Conservation (phyloP, 257 asterid genomes). For the Nicotiana sylvestris region DNA sequence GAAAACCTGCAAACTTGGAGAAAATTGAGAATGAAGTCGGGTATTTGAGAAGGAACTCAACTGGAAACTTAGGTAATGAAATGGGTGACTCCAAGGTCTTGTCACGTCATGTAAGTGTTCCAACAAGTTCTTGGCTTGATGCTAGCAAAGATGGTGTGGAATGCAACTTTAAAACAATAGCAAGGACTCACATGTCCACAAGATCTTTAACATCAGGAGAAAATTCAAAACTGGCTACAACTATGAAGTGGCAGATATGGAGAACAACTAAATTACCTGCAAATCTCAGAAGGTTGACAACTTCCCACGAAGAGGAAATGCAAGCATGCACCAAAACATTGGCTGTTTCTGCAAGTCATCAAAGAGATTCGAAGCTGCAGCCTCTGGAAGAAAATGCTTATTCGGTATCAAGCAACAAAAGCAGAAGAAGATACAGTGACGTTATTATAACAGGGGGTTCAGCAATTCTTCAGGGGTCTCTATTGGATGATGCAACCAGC, state of each 20-base stretch:
- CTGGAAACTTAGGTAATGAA: slow-evolving; percentile 4
- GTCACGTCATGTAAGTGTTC: slow-evolving; percentile 25
- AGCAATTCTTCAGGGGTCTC: not conserved
- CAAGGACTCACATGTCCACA: slow-evolving; percentile 3
- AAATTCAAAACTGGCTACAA: slow-evolving; percentile 8
- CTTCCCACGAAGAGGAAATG: not conserved
- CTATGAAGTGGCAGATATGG: not conserved
- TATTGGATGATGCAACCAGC: slow-evolving; percentile 3
- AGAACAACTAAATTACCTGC: slow-evolving; percentile 4
- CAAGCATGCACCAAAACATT: not conserved
- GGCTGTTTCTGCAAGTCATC: not conserved
- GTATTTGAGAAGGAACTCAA: slow-evolving; percentile 21
- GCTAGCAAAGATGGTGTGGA: not conserved
- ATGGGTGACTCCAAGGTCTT: slow-evolving; percentile 3
- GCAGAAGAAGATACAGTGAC: slow-evolving; percentile 12
- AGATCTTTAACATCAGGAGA: not conserved
- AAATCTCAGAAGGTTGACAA: not conserved
- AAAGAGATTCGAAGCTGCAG: not conserved
- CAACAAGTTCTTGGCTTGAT: slow-evolving; percentile 28
- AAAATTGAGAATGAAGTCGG: slow-evolving; percentile 7
- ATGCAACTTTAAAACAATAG: not conserved
- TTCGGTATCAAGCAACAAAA: not conserved
- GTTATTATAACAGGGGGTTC: slow-evolving; percentile 1
- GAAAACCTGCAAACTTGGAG: slow-evolving; percentile 7
- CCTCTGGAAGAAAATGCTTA: not conserved